These are phyloP conservation scores for Xylaria castorea DNA, from an alignment of 495 filamentous ascomycete genomes.

Conservation along the genomic window DNA sequence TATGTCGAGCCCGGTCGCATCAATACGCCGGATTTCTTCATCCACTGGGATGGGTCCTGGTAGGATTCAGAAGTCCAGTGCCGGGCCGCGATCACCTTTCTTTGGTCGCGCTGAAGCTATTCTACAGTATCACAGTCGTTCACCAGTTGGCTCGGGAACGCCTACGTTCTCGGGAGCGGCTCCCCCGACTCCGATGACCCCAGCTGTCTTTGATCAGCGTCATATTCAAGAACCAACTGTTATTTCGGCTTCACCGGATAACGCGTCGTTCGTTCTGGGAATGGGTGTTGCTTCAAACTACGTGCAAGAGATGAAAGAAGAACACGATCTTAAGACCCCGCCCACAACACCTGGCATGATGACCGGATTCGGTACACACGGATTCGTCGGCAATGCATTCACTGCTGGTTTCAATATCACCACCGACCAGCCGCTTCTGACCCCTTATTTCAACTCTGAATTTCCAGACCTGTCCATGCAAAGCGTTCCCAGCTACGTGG, in stretches of 20 bases:
- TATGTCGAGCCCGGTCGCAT: slow-evolving; percentile 44
- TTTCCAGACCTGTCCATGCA: slow-evolving; percentile 52
- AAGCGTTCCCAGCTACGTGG: slow-evolving; percentile 48
- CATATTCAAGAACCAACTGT: slow-evolving; percentile 42
- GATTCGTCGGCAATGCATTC: slow-evolving; percentile 37
- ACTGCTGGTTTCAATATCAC: slow-evolving; percentile 42
- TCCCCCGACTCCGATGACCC: slow-evolving; percentile 49
- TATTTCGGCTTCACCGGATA: slow-evolving; percentile 46
- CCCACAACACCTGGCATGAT: slow-evolving; percentile 53
- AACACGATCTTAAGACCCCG: slow-evolving; percentile 52
- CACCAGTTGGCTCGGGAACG: slow-evolving; percentile 37
- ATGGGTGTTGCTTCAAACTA: slow-evolving; percentile 40
- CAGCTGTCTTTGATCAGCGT: slow-evolving; percentile 43
- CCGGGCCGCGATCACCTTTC: slow-evolving; percentile 51
- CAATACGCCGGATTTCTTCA: slow-evolving; percentile 55
- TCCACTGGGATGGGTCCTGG: slow-evolving; percentile 45
- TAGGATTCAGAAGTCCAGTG: slow-evolving; percentile 50
- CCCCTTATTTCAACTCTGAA: slow-evolving; percentile 52
- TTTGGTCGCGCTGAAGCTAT: slow-evolving; percentile 52
- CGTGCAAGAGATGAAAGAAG: slow-evolving; percentile 40
- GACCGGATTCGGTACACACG: slow-evolving; percentile 42
- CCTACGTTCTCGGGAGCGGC: slow-evolving; percentile 32
- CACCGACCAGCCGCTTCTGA: slow-evolving; percentile 51
- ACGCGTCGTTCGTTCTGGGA: slow-evolving; percentile 40
- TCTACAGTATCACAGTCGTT: slow-evolving; percentile 44